Conservation (phyloP, 1,284 basidiomycete species). For the Tylopilus orsonianus region DNA sequence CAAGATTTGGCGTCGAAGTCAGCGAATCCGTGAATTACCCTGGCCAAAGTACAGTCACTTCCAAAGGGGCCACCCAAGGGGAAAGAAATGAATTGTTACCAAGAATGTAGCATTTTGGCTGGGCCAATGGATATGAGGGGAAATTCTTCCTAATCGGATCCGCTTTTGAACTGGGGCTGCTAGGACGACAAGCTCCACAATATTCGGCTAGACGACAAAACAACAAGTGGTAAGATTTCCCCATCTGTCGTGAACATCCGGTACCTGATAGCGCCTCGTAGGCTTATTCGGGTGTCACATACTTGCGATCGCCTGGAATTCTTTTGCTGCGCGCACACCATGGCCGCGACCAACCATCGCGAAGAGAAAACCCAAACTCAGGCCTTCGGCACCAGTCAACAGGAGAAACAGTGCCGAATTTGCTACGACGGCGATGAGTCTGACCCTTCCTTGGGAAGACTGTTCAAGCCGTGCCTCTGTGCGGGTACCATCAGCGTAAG, state of each 20-base stretch:
- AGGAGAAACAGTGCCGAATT: slow-evolving; percentile 69
- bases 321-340: slow-evolving; percentile 9
- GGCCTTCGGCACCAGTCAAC: slow-evolving; percentile 13
- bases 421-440: slow-evolving; percentile 62
- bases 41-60: no score
- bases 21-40: no score
- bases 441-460: slow-evolving; percentile 60
- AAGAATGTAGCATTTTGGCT: slow-evolving; percentile 1
- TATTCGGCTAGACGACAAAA: slow-evolving; percentile 1
- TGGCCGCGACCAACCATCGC: slow-evolving; percentile 20
- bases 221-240: slow-evolving; percentile 5
- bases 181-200: neutral
- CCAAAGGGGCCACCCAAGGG: no score
- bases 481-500: slow-evolving; percentile 77
- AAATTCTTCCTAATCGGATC: slow-evolving; percentile 15
- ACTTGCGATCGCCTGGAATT: neutral
- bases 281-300: neutral
- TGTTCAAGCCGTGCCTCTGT: slow-evolving; percentile 77
- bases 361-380: slow-evolving; percentile 12
- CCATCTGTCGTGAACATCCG: neutral
- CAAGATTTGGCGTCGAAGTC: neutral
- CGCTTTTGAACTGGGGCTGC: slow-evolving; percentile 5
- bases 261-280: slow-evolving; percentile 1
- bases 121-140: slow-evolving; percentile 1
- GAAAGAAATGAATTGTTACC: neutral